These are phyloP conservation scores for Evansstolkia leycettana DNA, from an alignment of 495 filamentous ascomycete genomes.

Conservation along the genomic window DNA sequence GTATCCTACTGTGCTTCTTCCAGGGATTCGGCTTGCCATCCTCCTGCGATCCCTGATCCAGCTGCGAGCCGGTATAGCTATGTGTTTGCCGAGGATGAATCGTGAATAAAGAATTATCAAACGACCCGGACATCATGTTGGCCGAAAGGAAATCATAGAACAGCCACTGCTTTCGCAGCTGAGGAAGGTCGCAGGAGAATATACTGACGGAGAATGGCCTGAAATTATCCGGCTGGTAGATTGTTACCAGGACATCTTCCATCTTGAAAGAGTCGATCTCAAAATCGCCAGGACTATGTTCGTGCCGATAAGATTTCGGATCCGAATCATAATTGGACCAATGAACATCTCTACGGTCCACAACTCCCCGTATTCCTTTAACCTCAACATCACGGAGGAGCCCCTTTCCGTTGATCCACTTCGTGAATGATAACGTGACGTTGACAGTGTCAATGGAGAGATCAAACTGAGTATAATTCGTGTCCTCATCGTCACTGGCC, in stretches of 20 bases:
- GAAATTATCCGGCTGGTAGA: conserved; percentile 84
- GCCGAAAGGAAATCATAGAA: conserved; percentile 96
- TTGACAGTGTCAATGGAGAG: conserved; percentile 90
- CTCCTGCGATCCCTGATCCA: conserved; percentile 39
- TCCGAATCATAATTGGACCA: conserved; percentile 63
- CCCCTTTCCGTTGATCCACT: conserved; percentile 96
- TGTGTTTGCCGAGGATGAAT: conserved; percentile 92
- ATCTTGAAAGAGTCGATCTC: conserved; percentile 94
- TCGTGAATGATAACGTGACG: conserved; percentile 91
- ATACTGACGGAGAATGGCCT: conserved; percentile 91
- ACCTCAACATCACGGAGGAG: conserved; percentile 86
- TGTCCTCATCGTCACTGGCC: conserved; percentile 59
- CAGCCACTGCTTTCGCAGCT: conserved; percentile 87
- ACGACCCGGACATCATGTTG: conserved; percentile 90
- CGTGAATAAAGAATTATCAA: conserved; percentile 90
- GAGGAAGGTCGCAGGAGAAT: conserved; percentile 86
- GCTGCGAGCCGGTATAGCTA: conserved; percentile 43
- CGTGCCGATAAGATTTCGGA: conserved; percentile 74
- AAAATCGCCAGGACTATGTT: conserved; percentile 87
- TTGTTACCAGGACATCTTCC: conserved; percentile 81
- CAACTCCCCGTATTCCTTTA: conserved; percentile 88
- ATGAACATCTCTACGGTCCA: conserved; percentile 73
- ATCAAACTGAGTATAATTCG: conserved; percentile 96
- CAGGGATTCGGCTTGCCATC: conserved; percentile 45
- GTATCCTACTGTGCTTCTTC: conserved; percentile 86